Conservation (phyloP, 306 rosid genomes). For the Ceratonia siliqua region DNA sequence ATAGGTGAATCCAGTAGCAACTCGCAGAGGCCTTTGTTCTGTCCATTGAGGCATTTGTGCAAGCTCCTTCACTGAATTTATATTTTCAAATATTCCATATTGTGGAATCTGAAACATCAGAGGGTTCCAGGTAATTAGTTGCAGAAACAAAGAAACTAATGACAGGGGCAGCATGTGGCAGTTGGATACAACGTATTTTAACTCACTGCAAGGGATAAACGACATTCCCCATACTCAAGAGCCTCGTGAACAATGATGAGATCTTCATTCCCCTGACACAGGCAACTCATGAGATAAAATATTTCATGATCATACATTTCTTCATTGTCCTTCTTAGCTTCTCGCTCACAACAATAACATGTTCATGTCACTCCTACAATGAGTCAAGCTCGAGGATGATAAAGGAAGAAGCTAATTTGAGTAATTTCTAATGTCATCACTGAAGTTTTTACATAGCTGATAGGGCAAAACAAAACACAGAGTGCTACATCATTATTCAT, state of each 20-base stretch:
- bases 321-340: background rate
- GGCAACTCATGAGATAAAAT: slow-evolving; percentile 23
- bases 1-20: slow-evolving; percentile 92
- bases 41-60: slow-evolving; percentile 94
- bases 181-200: background rate
- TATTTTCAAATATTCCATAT: slow-evolving; percentile 85
- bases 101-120: slow-evolving; percentile 72
- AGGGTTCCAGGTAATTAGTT: background rate
- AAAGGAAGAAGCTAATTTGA: background rate
- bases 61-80: slow-evolving; percentile 74
- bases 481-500: background rate
- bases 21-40: slow-evolving; percentile 72
- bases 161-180: background rate
- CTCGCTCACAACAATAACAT: background rate
- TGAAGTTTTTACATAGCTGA: background rate
- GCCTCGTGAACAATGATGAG: slow-evolving; percentile 86
- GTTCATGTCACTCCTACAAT: background rate
- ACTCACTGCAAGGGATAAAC: slow-evolving; percentile 83
- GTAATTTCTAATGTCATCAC: background rate
- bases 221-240: slow-evolving; percentile 85
- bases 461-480: background rate
- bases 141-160: slow-evolving; percentile 2
- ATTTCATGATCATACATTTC: background rate
- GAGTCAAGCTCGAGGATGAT: too few relatives aligned
- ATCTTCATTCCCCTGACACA: slow-evolving; percentile 68